Evolutionary conservation across 1,139 yeast species (phyloP), one percentile per base, ranked within the genome.

Genomic region (Protomyces pachydermus): DNA sequence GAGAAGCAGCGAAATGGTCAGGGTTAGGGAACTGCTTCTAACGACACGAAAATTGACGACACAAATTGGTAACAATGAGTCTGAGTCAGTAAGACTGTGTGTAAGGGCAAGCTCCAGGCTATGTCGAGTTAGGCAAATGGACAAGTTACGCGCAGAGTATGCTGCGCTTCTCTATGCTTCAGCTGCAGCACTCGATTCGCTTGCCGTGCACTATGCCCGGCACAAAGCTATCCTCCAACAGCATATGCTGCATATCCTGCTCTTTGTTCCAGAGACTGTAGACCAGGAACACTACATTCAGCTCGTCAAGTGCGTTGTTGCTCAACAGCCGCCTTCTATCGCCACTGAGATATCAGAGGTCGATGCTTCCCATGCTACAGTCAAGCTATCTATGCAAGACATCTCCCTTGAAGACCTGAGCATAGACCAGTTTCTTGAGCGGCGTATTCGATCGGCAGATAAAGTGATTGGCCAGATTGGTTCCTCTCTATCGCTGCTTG

Each of bases 221-320:
- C 42, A 52, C 25, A 12, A 8, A 16, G 52, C 28, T 10, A 20
- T 38, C 4, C 45, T 58, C 8, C 38, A 34, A 25, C 23, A 10
- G 5, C 20, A 39, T 8, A 16, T 58, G 45, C 52, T 50, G 18
- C 42, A 52, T 23, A 52, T 58, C 18, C 35, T 58, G 35, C 52
- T 52, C 20, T 52, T 34, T 37, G 52, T 39, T 25, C 62, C 62
- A 12, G 62, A 58, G 35, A 51, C 53, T 23, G 52, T 38, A 10
- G 42, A 25, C 2, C 56, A 51, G 2, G 35, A 3, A 3, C 9
- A 14, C 12, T 58, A 58, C 45, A 23, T 42, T 10, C 10, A 16
- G 16, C 23, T 55, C 25, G 25, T 55, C 23, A 55, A 34, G n/a
- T 16, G 9, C 5, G 48, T 8, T 5, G 25, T 20, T 5, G 37